Evolutionary conservation across 352 stramenopile species (phyloP), one percentile per base, ranked within the genome.

Genomic region (Phytophthora tentaculata): DNA sequence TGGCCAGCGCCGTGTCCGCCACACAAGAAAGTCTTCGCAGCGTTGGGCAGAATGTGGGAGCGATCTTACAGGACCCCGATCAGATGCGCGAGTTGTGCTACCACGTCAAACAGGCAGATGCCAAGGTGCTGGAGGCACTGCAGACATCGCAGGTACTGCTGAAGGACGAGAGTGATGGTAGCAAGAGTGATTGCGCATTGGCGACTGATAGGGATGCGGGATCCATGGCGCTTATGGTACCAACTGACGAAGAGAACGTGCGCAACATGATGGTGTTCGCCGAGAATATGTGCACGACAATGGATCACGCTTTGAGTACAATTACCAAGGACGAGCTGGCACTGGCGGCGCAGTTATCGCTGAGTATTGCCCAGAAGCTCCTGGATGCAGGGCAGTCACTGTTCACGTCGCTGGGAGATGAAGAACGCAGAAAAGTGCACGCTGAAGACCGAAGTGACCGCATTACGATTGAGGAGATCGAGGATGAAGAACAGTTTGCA

Each of bases 401-500:
- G 22, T 93, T 95, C 50, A 75, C 81, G 61, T 92, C 87, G 39
- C 67, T 95, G 32, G 80, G 83, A 16, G 83, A 93, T 35, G 83
- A 95, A 55, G 77, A 90, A 44, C 71, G 74, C 17, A 57, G 54
- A 19, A 82, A 86, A 57, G 52, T 73, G 7, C 24, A 44, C 7
- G 61, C 28, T 22, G 62, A 53, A 19, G 76, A 90, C 52, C 81
- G 80, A 3, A 59, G 73, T 0, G 73, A 87, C 24, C 84, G 74
- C 1, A 94, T 92, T 57, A 88, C 83, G 6, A 90, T 94, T 49
- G 86, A 94, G 63, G 84, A 94, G 45, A 56, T 93, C 1, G 19
- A 65, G 16, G 79, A 89, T 0, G 74, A 81, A 14, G 64, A 73
- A 9, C 64, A 57, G 12, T 53, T 58, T 43, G 22, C 56, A 56